Evolutionary conservation across 768 basidiomycete genomes (phyloP).

Genomic region (Hygrocybe coccinea): DNA sequence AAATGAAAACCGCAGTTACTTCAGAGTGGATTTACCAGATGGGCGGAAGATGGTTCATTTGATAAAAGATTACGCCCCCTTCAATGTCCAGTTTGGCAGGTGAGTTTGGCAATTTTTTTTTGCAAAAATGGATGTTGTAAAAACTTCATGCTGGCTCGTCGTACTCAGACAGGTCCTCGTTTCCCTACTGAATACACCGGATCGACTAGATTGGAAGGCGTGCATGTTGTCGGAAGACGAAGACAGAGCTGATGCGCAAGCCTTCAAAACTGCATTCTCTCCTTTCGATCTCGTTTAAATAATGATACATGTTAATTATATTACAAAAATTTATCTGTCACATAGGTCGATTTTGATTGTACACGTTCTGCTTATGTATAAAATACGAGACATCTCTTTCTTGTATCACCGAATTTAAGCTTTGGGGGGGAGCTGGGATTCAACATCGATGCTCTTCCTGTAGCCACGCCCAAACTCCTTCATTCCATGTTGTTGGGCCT

Average conservation of each 20-base stretch:
- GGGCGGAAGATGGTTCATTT: conserved; percentile 83
- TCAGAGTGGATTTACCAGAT: conserved; percentile 85
- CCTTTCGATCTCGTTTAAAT: conserved; percentile 54
- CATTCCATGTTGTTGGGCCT: conserved; percentile 59
- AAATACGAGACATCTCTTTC: neutral
- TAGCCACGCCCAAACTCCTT: conserved; percentile 64
- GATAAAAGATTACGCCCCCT: conserved; percentile 70
- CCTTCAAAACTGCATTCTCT: conserved; percentile 81
- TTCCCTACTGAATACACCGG: conserved; percentile 64
- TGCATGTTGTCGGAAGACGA: conserved; percentile 81
- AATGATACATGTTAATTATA: neutral
- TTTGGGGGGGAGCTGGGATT: neutral
- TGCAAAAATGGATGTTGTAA: neutral
- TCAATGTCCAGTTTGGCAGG: conserved; percentile 93
- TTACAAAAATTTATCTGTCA: neutral
- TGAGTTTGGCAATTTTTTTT: conserved; percentile 33
- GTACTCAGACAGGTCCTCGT: conserved; percentile 71
- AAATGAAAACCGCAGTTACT: conserved; percentile 68
- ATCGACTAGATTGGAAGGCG: conserved; percentile 88
- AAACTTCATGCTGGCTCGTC: neutral
- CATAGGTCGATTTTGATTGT: neutral
- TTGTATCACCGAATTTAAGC: neutral
- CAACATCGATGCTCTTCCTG: conserved; percentile 10
- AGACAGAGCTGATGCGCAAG: conserved; percentile 75
- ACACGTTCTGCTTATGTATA: neutral